Conservation (phyloP, 306 rosid genomes). For the Corylus americana region DNA sequence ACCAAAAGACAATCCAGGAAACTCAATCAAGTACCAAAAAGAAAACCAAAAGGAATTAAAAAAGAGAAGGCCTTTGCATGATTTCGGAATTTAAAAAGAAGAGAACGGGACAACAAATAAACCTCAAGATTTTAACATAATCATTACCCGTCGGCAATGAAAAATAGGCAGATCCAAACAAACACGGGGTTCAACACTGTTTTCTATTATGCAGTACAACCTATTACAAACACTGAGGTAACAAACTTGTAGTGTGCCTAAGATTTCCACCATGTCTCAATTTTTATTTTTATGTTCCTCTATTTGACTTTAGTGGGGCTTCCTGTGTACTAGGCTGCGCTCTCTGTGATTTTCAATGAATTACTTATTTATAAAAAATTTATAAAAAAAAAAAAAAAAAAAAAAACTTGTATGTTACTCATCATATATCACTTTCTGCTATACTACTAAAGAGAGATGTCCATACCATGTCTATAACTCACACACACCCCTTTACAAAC, state of each 20-base stretch:
- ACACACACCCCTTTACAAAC: no score
- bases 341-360: no score
- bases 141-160: not conserved
- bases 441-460: not conserved
- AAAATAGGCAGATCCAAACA: not conserved
- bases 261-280: no score
- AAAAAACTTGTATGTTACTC: not conserved
- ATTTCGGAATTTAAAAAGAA: not conserved
- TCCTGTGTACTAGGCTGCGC: no score
- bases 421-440: not conserved
- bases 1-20: constrained; percentile 4
- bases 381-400: no score
- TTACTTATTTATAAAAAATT: no score
- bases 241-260: not conserved
- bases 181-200: not conserved
- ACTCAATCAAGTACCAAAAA: not conserved
- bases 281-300: no score
- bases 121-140: not conserved
- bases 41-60: not conserved
- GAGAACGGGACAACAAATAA: not conserved
- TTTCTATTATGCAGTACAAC: not conserved
- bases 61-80: no score
- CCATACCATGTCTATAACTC: no score
- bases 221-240: not conserved
- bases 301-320: no score